Base-by-base conservation (phyloP, 352 stramenopile genomes). In the Blastocystis sp. region DNA sequence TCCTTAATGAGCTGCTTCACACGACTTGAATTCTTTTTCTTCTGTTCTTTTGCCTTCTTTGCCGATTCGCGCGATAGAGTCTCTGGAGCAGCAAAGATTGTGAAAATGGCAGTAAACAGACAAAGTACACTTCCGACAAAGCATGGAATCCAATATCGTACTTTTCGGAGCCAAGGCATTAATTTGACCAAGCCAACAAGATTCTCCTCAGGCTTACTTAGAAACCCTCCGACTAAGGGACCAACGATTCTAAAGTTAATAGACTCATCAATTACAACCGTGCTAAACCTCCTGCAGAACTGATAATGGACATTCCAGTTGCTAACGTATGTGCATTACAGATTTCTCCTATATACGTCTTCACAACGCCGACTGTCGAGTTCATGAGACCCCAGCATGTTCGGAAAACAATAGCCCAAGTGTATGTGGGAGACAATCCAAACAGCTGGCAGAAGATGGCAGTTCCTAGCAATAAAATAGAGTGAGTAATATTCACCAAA, bases 301-400 rank as follows among this genome's bases (percentile, higher is more conserved):
- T 63, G 24, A 87, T 87, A 27, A 87, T 54, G 7, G 56, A 54
- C n/a, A 87, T 74, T 43, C 77, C 77, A 3, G 19, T 39, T 21
- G 77, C 54, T 32, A 77, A 29, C n/a, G 51, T 75, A 29, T n/a
- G 56, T 2, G 54, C 65, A 57, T 58, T 65, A 29, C 77, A 87
- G 12, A 87, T 77, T 46, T 87, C 77, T 12, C 51, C 21, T 24
- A 87, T 42, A 63, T 87, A 87, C 6, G 77, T 87, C 52, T 87
- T 87, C n/a, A 87, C 56, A 21, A 87, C 65, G 27, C 77, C 77
- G 21, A 87, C 42, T 19, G 54, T 87, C 7, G 56, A 78, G 43
- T 87, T 87, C 56, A 74, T 78, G 6, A 87, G 27, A 46, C 77
- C 77, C 77, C 77, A 87, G 2, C 12, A 63, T 16, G 65, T 78